Conservation (phyloP, 768 basidiomycete species). For the Dentipellis fragilis region DNA sequence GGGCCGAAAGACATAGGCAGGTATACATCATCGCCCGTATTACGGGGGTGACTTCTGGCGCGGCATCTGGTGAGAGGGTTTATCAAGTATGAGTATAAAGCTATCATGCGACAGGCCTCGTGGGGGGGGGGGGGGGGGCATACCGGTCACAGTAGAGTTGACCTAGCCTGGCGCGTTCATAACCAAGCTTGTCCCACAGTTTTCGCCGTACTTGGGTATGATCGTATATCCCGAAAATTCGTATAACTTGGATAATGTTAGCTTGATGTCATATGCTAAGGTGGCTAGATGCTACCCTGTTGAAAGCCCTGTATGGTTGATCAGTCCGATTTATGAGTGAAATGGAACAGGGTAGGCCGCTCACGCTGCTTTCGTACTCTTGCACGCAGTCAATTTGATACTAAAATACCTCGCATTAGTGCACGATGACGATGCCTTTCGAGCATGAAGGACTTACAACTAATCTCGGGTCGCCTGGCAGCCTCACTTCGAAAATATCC, state of each 20-base stretch:
- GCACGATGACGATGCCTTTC: not conserved
- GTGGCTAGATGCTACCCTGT: not conserved
- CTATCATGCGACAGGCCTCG: not conserved
- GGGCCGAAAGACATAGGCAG: not conserved
- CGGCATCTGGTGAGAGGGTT: slow-evolving; percentile 3
- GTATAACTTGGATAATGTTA: not conserved
- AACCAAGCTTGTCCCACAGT: not conserved
- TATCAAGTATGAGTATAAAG: not conserved
- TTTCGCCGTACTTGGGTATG: not conserved
- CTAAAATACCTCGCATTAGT: not conserved
- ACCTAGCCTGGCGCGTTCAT: not conserved
- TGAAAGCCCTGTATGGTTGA: not conserved
- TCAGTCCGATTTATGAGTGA: not conserved
- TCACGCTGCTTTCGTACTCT: not conserved
- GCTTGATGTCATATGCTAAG: too few species aligned
- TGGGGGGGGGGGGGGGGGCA: not conserved
- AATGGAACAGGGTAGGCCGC: not conserved
- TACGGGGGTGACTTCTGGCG: not conserved
- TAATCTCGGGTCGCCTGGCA: slow-evolving; percentile 6
- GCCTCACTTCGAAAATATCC: slow-evolving; percentile 8
- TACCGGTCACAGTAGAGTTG: not conserved
- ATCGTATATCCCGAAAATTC: not conserved
- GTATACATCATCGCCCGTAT: not conserved
- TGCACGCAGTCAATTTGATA: slow-evolving; percentile 8
- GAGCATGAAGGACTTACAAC: slow-evolving; percentile 1